Evolutionary conservation across 2,329 filamentous ascomycete species (phyloP), one percentile per base, ranked within the genome.

Genomic region (Emergomyces africanus): DNA sequence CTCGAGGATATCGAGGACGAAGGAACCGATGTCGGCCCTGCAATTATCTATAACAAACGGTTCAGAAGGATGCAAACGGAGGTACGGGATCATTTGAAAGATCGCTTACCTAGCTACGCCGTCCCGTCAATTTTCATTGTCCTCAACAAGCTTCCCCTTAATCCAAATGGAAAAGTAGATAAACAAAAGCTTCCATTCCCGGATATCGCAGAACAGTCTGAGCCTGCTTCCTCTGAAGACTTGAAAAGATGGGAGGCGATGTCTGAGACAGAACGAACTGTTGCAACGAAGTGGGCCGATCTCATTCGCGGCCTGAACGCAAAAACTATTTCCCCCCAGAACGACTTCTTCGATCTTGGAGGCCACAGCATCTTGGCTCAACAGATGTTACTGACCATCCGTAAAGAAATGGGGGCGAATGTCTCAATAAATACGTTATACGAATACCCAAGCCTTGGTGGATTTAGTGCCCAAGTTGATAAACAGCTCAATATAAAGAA

Each of bases 281-380:
- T 96, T 50, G 89, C 90, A 3, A 74, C 80, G 59, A 84, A 86
- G 54, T 95, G 89, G 89, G 83, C 85, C 1, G 77, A 79, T n/a
- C 78, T 90, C 4, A 83, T 95, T 61, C 75, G 79, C 54, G 80
- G 83, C 64, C 72, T 89, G 33, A 85, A 86, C 60, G 80, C 85
- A 57, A 83, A 85, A 68, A 87, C 85, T 55, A 77, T 95, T 60
- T 79, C 78, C 49, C 78, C 81, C 0, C 78, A 83, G n/a, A 74
- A 80, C 62, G 75, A 74, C 0, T 95, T 94, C 76, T 92, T 92
- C 67, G 88, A 94, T 61, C 76, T 87, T 53, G 89, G 89, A 61
- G 89, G 89, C 15, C 87, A 94, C 75, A 88, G 83, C 73, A 84
- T 95, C 65, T 79, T 92, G 50, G 89, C 88, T 0, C 89, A 94